Conservation (phyloP, 345 rosid species). For the Mallotus nudiflorus region DNA sequence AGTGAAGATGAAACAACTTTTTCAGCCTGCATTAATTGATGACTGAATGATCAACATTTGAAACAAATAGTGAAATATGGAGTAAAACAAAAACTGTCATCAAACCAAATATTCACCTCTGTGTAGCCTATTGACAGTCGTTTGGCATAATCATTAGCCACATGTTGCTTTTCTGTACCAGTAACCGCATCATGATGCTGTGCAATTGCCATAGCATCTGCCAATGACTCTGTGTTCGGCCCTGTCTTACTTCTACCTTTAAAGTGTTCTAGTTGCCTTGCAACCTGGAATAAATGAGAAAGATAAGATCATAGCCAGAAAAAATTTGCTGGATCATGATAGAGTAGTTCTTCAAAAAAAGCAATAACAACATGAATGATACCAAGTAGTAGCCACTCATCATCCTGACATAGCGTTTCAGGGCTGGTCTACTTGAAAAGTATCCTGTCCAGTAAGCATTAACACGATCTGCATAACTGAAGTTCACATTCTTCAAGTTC, state of each 20-base stretch:
- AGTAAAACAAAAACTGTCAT: conserved; percentile 6
- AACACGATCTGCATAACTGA: conserved; percentile 92
- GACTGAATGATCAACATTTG: background rate
- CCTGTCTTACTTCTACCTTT: conserved; percentile 65
- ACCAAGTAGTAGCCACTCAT: conserved; percentile 97
- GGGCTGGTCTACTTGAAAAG: conserved; percentile 87
- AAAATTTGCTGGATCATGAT: conserved; percentile 8
- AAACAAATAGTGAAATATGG: conserved; percentile 3
- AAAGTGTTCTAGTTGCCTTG: conserved; percentile 89
- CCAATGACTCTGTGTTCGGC: conserved; percentile 74
- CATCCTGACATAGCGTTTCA: conserved; percentile 84
- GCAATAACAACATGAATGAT: conserved; percentile 22
- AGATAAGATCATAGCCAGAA: conserved; percentile 14
- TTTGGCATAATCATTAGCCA: conserved; percentile 89
- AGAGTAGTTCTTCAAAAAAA: conserved; percentile 7
- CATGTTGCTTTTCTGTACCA: conserved; percentile 93
- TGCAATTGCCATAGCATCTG: conserved; percentile 90
- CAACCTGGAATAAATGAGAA: conserved; percentile 55
- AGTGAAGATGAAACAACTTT: conserved; percentile 76
- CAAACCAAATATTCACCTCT: conserved; percentile 54
- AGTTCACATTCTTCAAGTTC: conserved; percentile 27
- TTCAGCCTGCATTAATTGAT: conserved; percentile 61
- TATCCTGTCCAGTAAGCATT: conserved; percentile 99
- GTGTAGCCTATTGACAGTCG: conserved; percentile 79
- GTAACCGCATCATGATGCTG: conserved; percentile 98